These are phyloP conservation scores for Pleurotus salmoneostramineus DNA, from an alignment of 768 basidiomycete genomes.

Conservation along the genomic window DNA sequence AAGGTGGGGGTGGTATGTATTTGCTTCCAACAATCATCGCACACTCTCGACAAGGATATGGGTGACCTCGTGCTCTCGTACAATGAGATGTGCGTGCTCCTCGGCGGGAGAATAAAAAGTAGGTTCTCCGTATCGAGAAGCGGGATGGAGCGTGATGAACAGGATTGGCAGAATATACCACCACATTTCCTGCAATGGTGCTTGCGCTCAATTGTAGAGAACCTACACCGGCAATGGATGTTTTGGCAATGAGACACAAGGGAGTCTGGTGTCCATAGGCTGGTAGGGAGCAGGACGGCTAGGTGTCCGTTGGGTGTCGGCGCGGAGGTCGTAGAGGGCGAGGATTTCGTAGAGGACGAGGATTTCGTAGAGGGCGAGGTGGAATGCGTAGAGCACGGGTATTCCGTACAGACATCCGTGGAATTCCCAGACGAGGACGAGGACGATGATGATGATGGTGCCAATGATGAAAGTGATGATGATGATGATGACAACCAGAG, in stretches of 20 bases:
- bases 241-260: slow-evolving; percentile 66
- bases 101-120: slow-evolving; percentile 67
- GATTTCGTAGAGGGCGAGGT: not conserved
- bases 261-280: slow-evolving; percentile 76
- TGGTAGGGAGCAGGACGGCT: slow-evolving; percentile 65
- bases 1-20: slow-evolving; percentile 38
- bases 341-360: slow-evolving; percentile 13
- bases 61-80: slow-evolving; percentile 60
- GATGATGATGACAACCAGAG: no score
- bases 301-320: slow-evolving; percentile 51
- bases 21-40: slow-evolving; percentile 75
- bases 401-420: no score
- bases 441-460: not conserved
- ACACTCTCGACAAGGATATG: slow-evolving; percentile 58
- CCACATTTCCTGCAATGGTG: slow-evolving; percentile 88
- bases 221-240: slow-evolving; percentile 61
- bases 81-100: slow-evolving; percentile 51
- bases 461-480: no score
- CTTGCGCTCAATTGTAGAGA: slow-evolving; percentile 69
- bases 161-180: slow-evolving; percentile 67
- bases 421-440: not conserved
- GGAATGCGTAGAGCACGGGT: not conserved
- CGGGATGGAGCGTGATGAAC: slow-evolving; percentile 54
- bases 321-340: slow-evolving; percentile 16
- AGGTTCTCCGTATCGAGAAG: slow-evolving; percentile 75